Percentiles rank a stretch among this genome's conserved stretches.
phyloP scores from a whole-genome alignment of 176 grass and related monocot species.

The Lolium rigidum region DNA sequence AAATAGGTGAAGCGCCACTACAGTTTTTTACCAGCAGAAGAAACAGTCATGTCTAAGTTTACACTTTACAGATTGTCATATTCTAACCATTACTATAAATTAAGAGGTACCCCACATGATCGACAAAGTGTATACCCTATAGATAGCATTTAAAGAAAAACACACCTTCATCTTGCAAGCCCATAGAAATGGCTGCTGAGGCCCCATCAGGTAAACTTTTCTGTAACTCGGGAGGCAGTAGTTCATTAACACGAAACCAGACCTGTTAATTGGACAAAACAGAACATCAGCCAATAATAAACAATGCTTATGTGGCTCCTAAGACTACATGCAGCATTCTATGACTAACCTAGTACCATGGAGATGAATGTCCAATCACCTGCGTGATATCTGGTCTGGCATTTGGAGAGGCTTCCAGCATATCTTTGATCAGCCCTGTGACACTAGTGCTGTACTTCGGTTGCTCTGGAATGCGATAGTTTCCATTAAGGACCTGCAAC shows the following conservation, averaged over 20 bases:
- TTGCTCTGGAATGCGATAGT: conserved; percentile 80
- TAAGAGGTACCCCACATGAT: conserved; percentile 23
- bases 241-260: conserved; percentile 82
- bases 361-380: conserved; percentile 74
- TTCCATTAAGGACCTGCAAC: conserved; percentile 88
- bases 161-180: conserved; percentile 57
- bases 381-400: conserved; percentile 82
- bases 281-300: conserved; percentile 39
- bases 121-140: conserved; percentile 5
- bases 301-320: conserved; percentile 44
- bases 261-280: conserved; percentile 54
- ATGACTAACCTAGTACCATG: conserved; percentile 70
- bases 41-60: conserved; percentile 19
- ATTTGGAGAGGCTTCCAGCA: conserved; percentile 76
- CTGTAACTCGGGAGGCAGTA: conserved; percentile 74
- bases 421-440: conserved; percentile 67
- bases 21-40: background rate
- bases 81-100: background rate
- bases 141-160: conserved; percentile 30
- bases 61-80: background rate
- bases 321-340: conserved; percentile 55
- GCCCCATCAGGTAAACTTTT: conserved; percentile 68
- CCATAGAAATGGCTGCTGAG: conserved; percentile 39
- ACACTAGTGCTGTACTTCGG: conserved; percentile 62
- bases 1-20: background rate